Base-by-base conservation (phyloP, 371 early-diverging fungal species). In the Mucor mucedo region DNA sequence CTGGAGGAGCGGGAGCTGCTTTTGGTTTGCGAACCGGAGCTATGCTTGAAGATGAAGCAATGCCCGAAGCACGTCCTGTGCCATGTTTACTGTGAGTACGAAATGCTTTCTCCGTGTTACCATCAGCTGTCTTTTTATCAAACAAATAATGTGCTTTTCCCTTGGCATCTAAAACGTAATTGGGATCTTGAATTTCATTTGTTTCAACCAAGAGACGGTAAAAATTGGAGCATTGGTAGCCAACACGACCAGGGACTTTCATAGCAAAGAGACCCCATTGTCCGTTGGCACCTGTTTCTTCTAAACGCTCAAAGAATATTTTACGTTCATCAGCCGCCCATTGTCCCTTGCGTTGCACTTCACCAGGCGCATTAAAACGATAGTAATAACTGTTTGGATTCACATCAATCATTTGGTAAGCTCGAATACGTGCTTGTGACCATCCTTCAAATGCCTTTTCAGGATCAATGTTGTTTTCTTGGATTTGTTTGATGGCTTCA, bases 211-310 rank as follows among this genome's bases (percentile, higher is more conserved):
- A 78, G 40, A 88, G 76, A 21, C 97, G 89, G 72, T 96, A 96
- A 72, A 93, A 96, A 73, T 95, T 96, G 38, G 96, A 94, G 73
- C 97, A 96, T 88, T 96, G 97, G 68, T 96, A 96, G 5, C 97
- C 97, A 16, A 96, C 97, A 21, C 97, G 89, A 11, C 97, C 97
- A 8, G 97, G 95, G 39, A 96, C 92, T 13, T 91, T 84, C 91
- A 94, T 95, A 28, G 94, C 92, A 72, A 96, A 96, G 50, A 96
- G 87, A 33, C 97, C 96, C 96, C 97, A 96, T 73, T 96, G 95
- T 7, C 96, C 96, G 64, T 94, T 92, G 27, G 95, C 93, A 7
- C 97, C 97, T 6, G 92, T 84, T 71, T 95, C 95, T 29, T 75
- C 75, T 56, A 96, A 69, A 30, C 96, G 86, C 29, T 87, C 75